Base-by-base conservation (phyloP, 169 alveolate genomes). In the Plasmodium malariae region DNA sequence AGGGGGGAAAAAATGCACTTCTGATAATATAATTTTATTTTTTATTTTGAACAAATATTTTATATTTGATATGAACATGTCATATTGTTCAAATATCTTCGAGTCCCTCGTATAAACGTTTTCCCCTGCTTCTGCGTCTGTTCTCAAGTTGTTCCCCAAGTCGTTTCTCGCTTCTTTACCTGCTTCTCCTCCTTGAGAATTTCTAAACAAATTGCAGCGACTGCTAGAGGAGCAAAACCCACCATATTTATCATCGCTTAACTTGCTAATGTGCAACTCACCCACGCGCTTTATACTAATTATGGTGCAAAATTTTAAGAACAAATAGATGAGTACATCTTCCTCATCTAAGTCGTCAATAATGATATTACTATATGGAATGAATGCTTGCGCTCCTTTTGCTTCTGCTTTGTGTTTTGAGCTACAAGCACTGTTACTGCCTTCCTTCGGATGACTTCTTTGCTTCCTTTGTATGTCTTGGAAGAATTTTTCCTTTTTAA, bases 321-420 rank as follows among this genome's bases (percentile, higher is more conserved):
- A 86, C 45, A 86, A 63, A 59, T 57, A 86, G 7, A 86, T 59
- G 49, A 86, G 57, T 30, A 86, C 43, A 21, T 70, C 87, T 70
- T 68, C 87, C 34, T 69, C 87, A 71, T 70, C 69, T 40, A 86
- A 11, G 49, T 86, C 62, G 30, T 85, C 91, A 40, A 85, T 69
- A 4, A 28, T 43, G 12, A 85, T 85, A 17, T 62, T 17, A 26
- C 36, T 62, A 40, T 6, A 19, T 17, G 30, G 1, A 4, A 30
- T 26, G 34, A 4, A 11, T 0, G 62, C 21, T 37, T 0, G 36
- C 19, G 9, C 28, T 6, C 37, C 19, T n/a, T 67, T 36, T 14
- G 12, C 0, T 11, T 54, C 11, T 54, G 7, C 67, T 55, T 55
- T 14, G 19, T 19, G n/a, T n/a, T n/a, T n/a, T n/a, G n/a, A n/a